These are phyloP conservation scores for Delonix regia DNA, from an alignment of 306 rosid species.

Conservation along the genomic window DNA sequence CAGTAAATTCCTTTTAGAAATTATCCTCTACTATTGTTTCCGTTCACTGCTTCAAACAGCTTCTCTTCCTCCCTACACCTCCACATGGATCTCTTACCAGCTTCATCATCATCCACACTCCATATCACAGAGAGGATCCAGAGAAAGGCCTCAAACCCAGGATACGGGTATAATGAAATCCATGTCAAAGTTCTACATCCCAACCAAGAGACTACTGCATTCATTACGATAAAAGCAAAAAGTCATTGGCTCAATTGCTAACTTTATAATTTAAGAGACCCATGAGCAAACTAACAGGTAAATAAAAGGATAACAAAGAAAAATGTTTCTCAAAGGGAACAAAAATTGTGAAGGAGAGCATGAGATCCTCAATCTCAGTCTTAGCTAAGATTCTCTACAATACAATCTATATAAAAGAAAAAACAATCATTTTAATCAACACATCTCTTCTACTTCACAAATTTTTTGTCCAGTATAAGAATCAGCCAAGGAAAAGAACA, in stretches of 20 bases:
- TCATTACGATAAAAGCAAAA: background rate
- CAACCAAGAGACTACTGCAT: background rate
- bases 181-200: background rate
- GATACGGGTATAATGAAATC: background rate
- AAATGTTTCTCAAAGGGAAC: background rate
- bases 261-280: background rate
- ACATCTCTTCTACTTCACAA: background rate
- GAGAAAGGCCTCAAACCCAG: background rate
- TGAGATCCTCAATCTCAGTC: background rate
- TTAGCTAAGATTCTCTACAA: background rate
- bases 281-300: background rate
- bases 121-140: background rate
- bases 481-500: background rate
- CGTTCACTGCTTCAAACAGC: too few species aligned
- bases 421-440: background rate
- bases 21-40: too few species aligned
- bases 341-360: background rate
- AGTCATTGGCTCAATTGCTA: background rate
- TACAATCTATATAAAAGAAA: background rate
- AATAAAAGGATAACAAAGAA: background rate
- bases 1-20: too few species aligned
- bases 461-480: background rate
- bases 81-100: too few species aligned
- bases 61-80: too few species aligned
- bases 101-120: too few species aligned